Percentiles rank a stretch among this genome's conserved stretches.
phyloP scores from a whole-genome alignment of 78 protist species.

The Planoprotostelium fungivorum region DNA sequence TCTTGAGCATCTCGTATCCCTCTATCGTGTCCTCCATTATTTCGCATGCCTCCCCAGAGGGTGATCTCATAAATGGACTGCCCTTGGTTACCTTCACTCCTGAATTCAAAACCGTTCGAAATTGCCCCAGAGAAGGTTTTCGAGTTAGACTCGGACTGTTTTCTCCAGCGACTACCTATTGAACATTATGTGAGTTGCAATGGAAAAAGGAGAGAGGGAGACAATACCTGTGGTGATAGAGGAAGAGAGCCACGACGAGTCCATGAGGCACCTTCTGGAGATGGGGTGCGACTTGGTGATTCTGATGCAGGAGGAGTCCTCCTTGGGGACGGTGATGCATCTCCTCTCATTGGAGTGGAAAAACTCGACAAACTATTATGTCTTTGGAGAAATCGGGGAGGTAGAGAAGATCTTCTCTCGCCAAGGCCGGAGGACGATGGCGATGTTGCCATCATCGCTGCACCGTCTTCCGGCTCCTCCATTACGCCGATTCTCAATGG shows the following conservation, averaged over 20 bases:
- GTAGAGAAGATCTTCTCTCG: neutral
- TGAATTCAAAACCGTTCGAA: neutral
- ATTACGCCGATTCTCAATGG: too few relatives aligned
- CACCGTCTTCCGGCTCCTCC: too few relatives aligned
- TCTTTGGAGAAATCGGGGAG: neutral
- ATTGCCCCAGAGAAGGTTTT: neutral
- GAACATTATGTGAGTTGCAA: neutral
- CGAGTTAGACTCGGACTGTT: neutral
- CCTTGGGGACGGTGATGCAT: neutral
- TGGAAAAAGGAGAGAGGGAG: neutral
- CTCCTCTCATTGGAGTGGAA: neutral
- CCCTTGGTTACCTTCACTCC: neutral
- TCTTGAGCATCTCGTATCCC: constrained; percentile 44
- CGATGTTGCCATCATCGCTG: too few relatives aligned
- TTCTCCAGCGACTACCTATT: neutral
- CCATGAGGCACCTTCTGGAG: neutral
- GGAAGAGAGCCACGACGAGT: neutral
- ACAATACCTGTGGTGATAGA: neutral
- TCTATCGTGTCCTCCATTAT: constrained; percentile 27
- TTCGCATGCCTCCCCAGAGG: neutral
- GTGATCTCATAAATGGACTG: neutral
- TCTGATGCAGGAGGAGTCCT: neutral
- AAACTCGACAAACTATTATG: neutral
- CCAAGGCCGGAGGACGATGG: too few relatives aligned
- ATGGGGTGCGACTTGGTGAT: neutral